Evolutionary conservation across 352 stramenopile species (phyloP).

Genomic region (Phytophthora fragariae): DNA sequence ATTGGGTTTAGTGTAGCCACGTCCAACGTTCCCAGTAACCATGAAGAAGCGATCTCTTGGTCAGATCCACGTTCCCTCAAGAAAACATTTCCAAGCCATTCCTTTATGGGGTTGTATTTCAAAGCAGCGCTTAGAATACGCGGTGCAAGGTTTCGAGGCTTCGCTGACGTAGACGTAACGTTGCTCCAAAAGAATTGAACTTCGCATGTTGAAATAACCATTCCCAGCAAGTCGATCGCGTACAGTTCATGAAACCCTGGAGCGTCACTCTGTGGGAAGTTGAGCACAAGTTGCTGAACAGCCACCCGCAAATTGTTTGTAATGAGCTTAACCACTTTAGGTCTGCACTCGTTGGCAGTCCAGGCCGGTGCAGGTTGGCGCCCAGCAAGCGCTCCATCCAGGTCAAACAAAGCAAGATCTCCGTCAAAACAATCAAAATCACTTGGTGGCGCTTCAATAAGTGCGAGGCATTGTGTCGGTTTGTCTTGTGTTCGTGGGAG

Average conservation of each 20-base stretch:
- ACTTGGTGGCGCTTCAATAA: slow-evolving; percentile 22
- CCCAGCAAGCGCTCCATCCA: slow-evolving; percentile 36
- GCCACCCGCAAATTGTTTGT: slow-evolving; percentile 45
- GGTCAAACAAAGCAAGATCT: slow-evolving; percentile 52
- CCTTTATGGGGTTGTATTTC: slow-evolving; percentile 63
- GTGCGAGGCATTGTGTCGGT: slow-evolving; percentile 34
- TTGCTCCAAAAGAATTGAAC: slow-evolving; percentile 73
- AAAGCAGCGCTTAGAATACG: slow-evolving; percentile 65
- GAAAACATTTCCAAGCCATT: slow-evolving; percentile 76
- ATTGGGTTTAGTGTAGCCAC: slow-evolving; percentile 36
- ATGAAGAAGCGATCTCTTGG: slow-evolving; percentile 63
- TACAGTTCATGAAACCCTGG: slow-evolving; percentile 63
- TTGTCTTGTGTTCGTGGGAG: slow-evolving; percentile 43
- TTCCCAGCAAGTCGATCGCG: slow-evolving; percentile 70
- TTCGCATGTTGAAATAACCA: slow-evolving; percentile 62
- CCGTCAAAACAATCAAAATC: slow-evolving; percentile 68
- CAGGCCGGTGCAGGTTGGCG: slow-evolving; percentile 11
- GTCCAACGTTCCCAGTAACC: slow-evolving; percentile 77
- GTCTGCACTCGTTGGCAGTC: slow-evolving; percentile 39
- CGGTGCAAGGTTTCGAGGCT: slow-evolving; percentile 61
- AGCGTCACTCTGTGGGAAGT: slow-evolving; percentile 44
- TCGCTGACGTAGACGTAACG: slow-evolving; percentile 45
- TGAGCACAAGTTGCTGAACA: slow-evolving; percentile 68
- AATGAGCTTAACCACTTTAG: slow-evolving; percentile 38
- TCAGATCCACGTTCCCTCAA: slow-evolving; percentile 64